phyloP scores from a whole-genome alignment of 176 grass and related monocot species.

The Metroxylon sagu region DNA sequence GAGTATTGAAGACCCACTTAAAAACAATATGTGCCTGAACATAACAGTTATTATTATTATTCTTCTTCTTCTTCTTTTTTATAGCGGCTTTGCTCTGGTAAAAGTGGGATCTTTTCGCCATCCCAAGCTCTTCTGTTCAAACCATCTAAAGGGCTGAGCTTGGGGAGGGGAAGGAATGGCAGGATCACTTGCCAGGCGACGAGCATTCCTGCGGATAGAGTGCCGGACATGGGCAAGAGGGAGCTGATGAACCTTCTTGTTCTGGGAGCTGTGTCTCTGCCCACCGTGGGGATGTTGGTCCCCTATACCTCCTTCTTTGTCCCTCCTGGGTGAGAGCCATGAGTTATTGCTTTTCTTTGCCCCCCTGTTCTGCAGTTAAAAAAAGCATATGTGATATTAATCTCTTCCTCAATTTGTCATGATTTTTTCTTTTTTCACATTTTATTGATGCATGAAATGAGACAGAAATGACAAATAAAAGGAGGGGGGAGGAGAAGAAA shows the following conservation, averaged over 20 bases:
- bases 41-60: no score
- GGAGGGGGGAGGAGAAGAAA: no score
- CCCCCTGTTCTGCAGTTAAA: not conserved
- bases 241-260: slow-evolving; percentile 85
- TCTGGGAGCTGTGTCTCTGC: slow-evolving; percentile 69
- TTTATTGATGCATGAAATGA: no score
- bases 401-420: no score
- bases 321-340: slow-evolving; percentile 37
- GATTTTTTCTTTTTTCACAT: no score
- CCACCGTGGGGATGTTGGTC: slow-evolving; percentile 57
- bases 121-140: slow-evolving; percentile 28
- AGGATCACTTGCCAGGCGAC: slow-evolving; percentile 48
- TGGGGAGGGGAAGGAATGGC: slow-evolving; percentile 20
- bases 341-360: not conserved
- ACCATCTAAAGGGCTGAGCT: slow-evolving; percentile 39
- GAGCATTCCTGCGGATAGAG: slow-evolving; percentile 64
- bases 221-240: slow-evolving; percentile 87
- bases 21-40: no score
- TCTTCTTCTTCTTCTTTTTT: not conserved
- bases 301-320: slow-evolving; percentile 82
- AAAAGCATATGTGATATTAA: no score
- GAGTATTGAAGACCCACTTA: no score
- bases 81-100: slow-evolving; percentile 44
- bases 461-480: no score
- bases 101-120: slow-evolving; percentile 26